phyloP scores from a whole-genome alignment of 768 basidiomycete species.

The Pulveroboletus sp. region DNA sequence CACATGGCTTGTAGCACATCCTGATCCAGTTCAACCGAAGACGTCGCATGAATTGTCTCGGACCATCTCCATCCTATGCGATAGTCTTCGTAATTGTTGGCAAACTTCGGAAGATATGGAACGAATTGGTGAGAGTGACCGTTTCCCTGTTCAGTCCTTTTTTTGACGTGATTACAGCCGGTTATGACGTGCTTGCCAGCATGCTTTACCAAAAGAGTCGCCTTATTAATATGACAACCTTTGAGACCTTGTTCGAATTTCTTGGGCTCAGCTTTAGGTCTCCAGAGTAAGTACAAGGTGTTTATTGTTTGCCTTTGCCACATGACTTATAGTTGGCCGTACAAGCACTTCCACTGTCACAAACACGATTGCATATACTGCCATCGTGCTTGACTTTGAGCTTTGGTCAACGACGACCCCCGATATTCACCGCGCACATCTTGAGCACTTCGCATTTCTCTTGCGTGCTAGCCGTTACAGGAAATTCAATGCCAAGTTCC shows the following conservation, averaged over 20 bases:
- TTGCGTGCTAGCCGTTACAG: constrained; percentile 69
- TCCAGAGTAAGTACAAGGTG: constrained; percentile 70
- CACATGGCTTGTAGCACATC: not conserved
- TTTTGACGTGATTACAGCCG: constrained; percentile 49
- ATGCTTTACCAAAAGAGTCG: constrained; percentile 70
- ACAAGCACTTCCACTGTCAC: constrained; percentile 75
- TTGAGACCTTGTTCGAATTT: constrained; percentile 83
- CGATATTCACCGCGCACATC: constrained; percentile 75
- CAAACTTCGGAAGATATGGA: constrained; percentile 96
- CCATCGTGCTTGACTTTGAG: constrained; percentile 86
- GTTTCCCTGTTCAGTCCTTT: not conserved
- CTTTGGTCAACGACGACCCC: constrained; percentile 74
- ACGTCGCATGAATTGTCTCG: constrained; percentile 76
- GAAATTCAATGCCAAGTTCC: constrained; percentile 74
- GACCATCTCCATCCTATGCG: constrained; percentile 68
- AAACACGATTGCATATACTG: constrained; percentile 78
- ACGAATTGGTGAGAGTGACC: constrained; percentile 61
- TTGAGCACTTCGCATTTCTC: constrained; percentile 80
- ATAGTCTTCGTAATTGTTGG: constrained; percentile 84
- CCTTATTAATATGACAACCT: constrained; percentile 75
- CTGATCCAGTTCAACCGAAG: constrained; percentile 39
- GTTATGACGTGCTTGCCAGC: constrained; percentile 82
- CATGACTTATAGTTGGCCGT: constrained; percentile 1
- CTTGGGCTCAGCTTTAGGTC: constrained; percentile 80
- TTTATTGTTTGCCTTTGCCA: not conserved